Conservation (phyloP, 768 basidiomycete genomes). For the Pleurotus platypus region DNA sequence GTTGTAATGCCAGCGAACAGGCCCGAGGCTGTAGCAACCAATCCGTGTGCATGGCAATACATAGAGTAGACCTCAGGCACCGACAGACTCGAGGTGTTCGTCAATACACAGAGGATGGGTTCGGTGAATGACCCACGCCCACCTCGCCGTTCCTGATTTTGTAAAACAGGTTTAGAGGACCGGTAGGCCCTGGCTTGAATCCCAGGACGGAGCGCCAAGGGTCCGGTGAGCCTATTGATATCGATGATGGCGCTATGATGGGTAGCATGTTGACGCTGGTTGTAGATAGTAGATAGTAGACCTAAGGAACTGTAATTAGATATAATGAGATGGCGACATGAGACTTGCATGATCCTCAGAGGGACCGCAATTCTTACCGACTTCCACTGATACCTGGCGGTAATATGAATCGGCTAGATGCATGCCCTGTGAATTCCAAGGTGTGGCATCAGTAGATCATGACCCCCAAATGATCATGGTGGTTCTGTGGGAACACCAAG, state of each 20-base stretch:
- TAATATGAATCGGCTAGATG: background rate
- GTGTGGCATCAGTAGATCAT: background rate
- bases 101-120: background rate
- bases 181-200: background rate
- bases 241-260: background rate
- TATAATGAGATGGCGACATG: no score
- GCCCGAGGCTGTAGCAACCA: no score
- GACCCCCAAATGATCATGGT: background rate
- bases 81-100: background rate
- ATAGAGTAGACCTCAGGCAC: no score
- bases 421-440: background rate
- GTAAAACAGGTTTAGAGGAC: background rate
- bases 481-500: background rate
- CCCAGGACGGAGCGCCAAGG: constrained; percentile 5
- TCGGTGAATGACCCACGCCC: background rate
- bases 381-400: background rate
- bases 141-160: background rate
- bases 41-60: no score
- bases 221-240: background rate
- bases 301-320: no score
- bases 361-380: no score
- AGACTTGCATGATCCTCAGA: no score
- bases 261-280: background rate
- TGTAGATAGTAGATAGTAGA: background rate
- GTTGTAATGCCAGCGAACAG: background rate